Base-by-base conservation (phyloP, 306 rosid genomes). In the Medicago lupulina region DNA sequence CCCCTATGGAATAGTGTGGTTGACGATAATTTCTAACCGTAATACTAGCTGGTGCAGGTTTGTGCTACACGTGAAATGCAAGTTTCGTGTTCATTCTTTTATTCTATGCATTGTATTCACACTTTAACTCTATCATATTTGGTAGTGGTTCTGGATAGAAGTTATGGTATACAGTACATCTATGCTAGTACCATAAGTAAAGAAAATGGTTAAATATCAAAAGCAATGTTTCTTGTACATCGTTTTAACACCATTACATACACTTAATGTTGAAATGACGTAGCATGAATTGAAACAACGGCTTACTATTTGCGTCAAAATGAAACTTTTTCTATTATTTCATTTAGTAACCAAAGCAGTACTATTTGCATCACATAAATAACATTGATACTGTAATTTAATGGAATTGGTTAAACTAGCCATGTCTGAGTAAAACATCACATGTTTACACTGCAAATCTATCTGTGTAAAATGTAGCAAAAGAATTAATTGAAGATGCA, bases 1-100 rank as follows among this genome's bases (percentile, higher is more conserved):
- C 83, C 16, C 86, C 87, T 1, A 85, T 95, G 97, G 90, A 95
- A 75, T 90, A 77, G 81, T 47, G 18, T 78, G 25, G 41, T 73
- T 6, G 10, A 18, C 51, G 21, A 74, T 61, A 13, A 66, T 46
- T 71, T 43, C 73, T 70, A 58, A 43, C 80, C 4, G 7, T 40
- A 66, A 65, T 49, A 49, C 72, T 18, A 55, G 55, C 40, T 28
- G 60, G 47, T 50, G 54, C 41, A 28, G 31, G 68, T 67, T 67
- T 74, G 74, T 78, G 18, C 34, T 44, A 19, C 51, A 11, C 71
- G 64, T 59, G 50, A 65, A 46, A 70, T 67, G 69, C 59, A 41
- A 66, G 39, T 68, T 36, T 65, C 23, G 9, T 34, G 77, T 69
- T 67, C 62, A 6, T 71, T 55, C 65, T 19, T 63, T 59, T 58